phyloP scores from a whole-genome alignment of 176 grass and related monocot genomes.

The Ensete ventricosum region DNA sequence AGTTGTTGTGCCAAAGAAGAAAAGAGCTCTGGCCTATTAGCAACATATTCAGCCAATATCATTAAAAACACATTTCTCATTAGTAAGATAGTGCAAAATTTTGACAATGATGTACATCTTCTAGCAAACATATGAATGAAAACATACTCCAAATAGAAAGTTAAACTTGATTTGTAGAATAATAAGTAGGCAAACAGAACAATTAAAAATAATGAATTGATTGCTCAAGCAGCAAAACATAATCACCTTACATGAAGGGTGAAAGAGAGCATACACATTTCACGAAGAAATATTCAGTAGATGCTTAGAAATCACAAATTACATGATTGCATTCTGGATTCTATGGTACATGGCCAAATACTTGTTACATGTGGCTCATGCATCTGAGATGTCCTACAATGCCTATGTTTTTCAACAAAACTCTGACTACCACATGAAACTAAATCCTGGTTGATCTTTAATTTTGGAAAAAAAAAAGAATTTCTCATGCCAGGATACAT shows the following conservation, averaged over 20 bases:
- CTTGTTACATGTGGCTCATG: too few species aligned
- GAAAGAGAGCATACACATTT: background rate
- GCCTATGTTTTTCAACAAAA: too few species aligned
- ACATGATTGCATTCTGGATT: background rate
- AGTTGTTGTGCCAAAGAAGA: conserved; percentile 74
- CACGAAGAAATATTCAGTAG: too few species aligned
- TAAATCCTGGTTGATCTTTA: too few species aligned
- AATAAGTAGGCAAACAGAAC: background rate
- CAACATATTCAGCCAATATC: conserved; percentile 1
- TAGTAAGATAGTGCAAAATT: background rate
- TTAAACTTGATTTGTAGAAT: background rate
- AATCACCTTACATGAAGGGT: background rate
- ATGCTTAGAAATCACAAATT: background rate
- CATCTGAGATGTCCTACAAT: too few species aligned
- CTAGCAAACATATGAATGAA: background rate
- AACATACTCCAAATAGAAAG: background rate
- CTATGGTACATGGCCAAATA: background rate
- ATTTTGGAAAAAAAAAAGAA: too few species aligned
- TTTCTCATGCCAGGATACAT: too few species aligned
- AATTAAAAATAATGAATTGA: background rate
- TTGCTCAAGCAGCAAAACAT: background rate
- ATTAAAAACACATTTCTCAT: background rate
- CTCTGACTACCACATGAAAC: too few species aligned
- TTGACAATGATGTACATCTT: background rate
- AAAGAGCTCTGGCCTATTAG: conserved; percentile 68